Conservation (phyloP, 1,139 yeast genomes). For the Pichia sp. region DNA sequence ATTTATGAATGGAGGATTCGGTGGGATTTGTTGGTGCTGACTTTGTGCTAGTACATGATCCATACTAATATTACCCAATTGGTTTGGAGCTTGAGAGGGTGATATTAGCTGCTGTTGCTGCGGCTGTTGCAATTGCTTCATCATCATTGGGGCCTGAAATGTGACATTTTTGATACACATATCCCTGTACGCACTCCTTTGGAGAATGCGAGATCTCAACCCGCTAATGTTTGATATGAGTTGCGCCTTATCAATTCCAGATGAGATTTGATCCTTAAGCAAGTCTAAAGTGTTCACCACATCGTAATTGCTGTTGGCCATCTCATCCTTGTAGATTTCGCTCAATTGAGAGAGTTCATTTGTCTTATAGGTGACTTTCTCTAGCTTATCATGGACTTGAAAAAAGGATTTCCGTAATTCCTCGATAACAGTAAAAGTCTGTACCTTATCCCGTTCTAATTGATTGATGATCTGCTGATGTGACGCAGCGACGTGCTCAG, state of each 20-base stretch:
- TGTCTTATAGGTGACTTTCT: constrained; percentile 37
- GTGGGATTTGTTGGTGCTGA: neutral
- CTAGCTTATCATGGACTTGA: constrained; percentile 10
- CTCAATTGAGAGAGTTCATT: constrained; percentile 35
- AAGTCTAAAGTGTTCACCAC: constrained; percentile 43
- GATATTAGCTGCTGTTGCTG: too few relatives aligned
- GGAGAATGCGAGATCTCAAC: constrained; percentile 18
- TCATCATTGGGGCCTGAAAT: neutral
- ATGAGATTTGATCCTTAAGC: constrained; percentile 25
- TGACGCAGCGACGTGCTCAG: too few relatives aligned
- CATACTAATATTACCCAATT: too few relatives aligned
- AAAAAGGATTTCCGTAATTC: constrained; percentile 12
- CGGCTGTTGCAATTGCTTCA: too few relatives aligned
- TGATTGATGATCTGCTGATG: neutral
- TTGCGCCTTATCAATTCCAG: neutral
- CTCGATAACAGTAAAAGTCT: constrained; percentile 2
- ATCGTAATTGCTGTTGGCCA: constrained; percentile 42
- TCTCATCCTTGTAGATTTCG: constrained; percentile 40
- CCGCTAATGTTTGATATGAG: constrained; percentile 1
- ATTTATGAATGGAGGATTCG: neutral
- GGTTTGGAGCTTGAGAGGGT: too few relatives aligned
- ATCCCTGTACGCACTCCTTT: constrained; percentile 26
- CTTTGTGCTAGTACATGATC: too few relatives aligned
- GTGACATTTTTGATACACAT: constrained; percentile 21
- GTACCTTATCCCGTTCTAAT: constrained; percentile 5